Percentiles rank a stretch among this genome's conserved stretches.
phyloP scores from a whole-genome alignment of 352 stramenopile species.

The Phytophthora fragariae region DNA sequence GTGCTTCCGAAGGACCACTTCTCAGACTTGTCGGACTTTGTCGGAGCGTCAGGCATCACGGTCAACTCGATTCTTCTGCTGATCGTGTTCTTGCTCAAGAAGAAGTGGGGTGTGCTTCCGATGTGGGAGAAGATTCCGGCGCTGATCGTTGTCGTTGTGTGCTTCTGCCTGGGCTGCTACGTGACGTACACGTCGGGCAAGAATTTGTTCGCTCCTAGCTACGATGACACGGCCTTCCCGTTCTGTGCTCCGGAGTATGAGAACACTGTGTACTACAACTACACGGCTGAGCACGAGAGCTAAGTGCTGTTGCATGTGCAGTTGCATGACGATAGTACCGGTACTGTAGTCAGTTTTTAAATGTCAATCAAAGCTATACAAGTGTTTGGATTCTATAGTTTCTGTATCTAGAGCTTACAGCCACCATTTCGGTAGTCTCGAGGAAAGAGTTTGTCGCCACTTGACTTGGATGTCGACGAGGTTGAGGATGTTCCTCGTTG shows the following conservation, averaged over 20 bases:
- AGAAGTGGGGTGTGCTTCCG: conserved; percentile 32
- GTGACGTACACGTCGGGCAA: conserved; percentile 32
- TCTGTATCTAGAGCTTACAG: too few relatives aligned
- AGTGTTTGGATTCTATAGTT: too few relatives aligned
- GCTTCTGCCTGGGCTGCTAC: conserved; percentile 39
- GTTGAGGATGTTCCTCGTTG: too few relatives aligned
- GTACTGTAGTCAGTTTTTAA: too few relatives aligned
- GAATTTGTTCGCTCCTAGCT: conserved; percentile 31
- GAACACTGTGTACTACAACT: conserved; percentile 52
- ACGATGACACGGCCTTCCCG: conserved; percentile 38
- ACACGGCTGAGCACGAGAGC: conserved; percentile 40
- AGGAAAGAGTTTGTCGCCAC: too few relatives aligned
- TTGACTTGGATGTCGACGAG: too few relatives aligned
- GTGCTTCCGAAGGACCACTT: conserved; percentile 59
- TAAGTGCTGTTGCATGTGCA: conserved; percentile 6
- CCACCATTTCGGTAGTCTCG: too few relatives aligned
- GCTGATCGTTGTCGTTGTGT: conserved; percentile 35
- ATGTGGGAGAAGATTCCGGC: conserved; percentile 40
- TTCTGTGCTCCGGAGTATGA: conserved; percentile 46
- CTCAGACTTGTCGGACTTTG: conserved; percentile 48
- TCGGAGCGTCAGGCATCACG: conserved; percentile 50
- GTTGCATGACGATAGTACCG: too few relatives aligned
- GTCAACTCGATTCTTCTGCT: conserved; percentile 57
- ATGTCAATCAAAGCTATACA: too few relatives aligned
- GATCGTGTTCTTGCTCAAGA: conserved; percentile 50